Evolutionary conservation across 352 stramenopile genomes (phyloP).

Genomic region (Pythium oligandrum): DNA sequence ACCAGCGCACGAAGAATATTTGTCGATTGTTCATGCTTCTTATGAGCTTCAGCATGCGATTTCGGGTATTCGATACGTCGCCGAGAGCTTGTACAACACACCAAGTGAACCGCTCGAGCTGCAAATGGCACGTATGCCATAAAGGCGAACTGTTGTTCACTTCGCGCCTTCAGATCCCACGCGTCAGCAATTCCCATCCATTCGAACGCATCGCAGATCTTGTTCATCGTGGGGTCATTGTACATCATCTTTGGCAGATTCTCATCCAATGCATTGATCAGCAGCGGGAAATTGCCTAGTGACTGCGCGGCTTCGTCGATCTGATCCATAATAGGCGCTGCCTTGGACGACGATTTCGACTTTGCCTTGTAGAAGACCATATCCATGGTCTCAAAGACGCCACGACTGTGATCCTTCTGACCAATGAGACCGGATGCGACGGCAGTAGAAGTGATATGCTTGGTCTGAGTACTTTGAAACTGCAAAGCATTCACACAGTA

Average conservation of each 20-base stretch:
- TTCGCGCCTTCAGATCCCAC: constrained; percentile 50
- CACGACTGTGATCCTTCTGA: constrained; percentile 53
- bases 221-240: constrained; percentile 87
- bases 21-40: constrained; percentile 45
- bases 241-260: constrained; percentile 87
- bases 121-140: constrained; percentile 67
- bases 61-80: constrained; percentile 71
- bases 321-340: constrained; percentile 25
- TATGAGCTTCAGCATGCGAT: constrained; percentile 48
- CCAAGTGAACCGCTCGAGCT: constrained; percentile 56
- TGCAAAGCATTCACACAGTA: constrained; percentile 96
- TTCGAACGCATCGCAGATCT: constrained; percentile 75
- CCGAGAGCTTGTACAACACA: constrained; percentile 70
- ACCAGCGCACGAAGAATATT: constrained; percentile 67
- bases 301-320: constrained; percentile 67
- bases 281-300: constrained; percentile 71
- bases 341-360: constrained; percentile 17
- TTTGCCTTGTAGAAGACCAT: constrained; percentile 75
- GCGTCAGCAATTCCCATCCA: constrained; percentile 80
- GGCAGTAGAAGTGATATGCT: constrained; percentile 15
- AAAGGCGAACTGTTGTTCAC: constrained; percentile 74
- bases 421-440: constrained; percentile 35
- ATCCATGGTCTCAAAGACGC: constrained; percentile 64
- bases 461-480: constrained; percentile 80
- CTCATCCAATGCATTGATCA: constrained; percentile 87